Evolutionary conservation across 345 rosid genomes (phyloP), one percentile per base, ranked within the genome.

Genomic region (Corchorus olitorius): DNA sequence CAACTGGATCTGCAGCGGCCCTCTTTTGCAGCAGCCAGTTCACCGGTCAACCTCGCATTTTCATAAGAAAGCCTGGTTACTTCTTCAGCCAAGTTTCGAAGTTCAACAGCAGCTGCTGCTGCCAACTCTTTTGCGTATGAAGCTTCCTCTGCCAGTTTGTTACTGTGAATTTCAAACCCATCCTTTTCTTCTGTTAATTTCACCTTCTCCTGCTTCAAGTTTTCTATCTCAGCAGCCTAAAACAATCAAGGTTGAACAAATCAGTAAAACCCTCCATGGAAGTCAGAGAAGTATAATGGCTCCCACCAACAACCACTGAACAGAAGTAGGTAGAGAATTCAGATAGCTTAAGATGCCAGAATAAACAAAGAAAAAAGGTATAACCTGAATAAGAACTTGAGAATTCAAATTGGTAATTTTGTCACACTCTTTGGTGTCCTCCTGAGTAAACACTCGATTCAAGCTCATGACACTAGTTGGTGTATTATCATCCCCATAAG

Each of bases 101-200:
- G 91, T 78, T 91, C 94, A 79, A 87, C 83, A 61, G 91, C 91
- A 0, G 94, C 94, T 37, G 94, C 90, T 4, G 91, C 81, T 12
- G 92, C 94, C 80, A 89, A 80, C 83, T 87, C 92, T 74, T 89
- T 91, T 70, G 94, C 92, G 83, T 87, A 91, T 54, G 92, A 83
- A 66, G 92, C 89, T 86, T 89, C 92, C 81, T 91, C 91, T 53
- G 86, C 86, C 72, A 89, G 71, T 76, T 89, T 91, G 67, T 75
- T 81, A 76, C 85, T 34, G 13, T 84, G 86, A 81, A 86, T 82
- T 76, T 81, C 89, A 77, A 89, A 86, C 56, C 87, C 90, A 54
- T 87, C 89, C 82, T 87, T 89, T 75, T 86, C 88, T 84, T 89
- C 91, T 61, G 56, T 46, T 75, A 91, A 49, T 65, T 74, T 84